Evolutionary conservation across 2,329 filamentous ascomycete species (phyloP).

Genomic region (Nakataea oryzae): DNA sequence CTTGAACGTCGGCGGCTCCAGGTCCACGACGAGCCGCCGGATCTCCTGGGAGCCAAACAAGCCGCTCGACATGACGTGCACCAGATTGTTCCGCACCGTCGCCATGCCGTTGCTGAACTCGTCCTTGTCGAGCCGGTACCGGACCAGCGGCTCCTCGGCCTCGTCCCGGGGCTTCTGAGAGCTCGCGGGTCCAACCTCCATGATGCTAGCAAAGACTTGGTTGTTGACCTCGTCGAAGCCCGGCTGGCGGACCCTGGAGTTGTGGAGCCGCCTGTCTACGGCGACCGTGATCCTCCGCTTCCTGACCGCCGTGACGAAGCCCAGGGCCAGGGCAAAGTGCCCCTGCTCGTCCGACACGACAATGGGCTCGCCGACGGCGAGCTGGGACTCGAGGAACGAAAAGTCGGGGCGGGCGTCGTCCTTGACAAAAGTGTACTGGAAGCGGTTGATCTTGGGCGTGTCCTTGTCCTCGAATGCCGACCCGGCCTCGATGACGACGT

Average conservation of each 20-base stretch:
- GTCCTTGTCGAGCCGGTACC: slow-evolving; percentile 89
- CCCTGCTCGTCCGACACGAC: slow-evolving; percentile 95
- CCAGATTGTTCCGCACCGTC: slow-evolving; percentile 82
- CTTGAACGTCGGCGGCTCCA: slow-evolving; percentile 65
- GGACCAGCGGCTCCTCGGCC: slow-evolving; percentile 37
- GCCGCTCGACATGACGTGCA: slow-evolving; percentile 80
- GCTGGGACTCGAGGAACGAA: slow-evolving; percentile 85
- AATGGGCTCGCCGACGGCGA: slow-evolving; percentile 78
- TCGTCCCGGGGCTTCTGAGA: slow-evolving; percentile 40
- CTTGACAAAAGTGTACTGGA: slow-evolving; percentile 76
- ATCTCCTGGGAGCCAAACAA: slow-evolving; percentile 62
- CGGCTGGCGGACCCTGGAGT: slow-evolving; percentile 63
- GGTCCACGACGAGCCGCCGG: slow-evolving; percentile 71
- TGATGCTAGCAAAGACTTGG: slow-evolving; percentile 83
- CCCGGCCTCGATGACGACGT: slow-evolving; percentile 73
- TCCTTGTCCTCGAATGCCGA: slow-evolving; percentile 60
- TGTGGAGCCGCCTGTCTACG: slow-evolving; percentile 83
- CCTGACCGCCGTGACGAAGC: slow-evolving; percentile 72
- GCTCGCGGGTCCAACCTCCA: slow-evolving; percentile 63
- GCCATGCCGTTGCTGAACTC: slow-evolving; percentile 99
- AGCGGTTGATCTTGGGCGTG: slow-evolving; percentile 81
- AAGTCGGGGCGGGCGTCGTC: slow-evolving; percentile 47
- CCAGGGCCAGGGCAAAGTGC: slow-evolving; percentile 89
- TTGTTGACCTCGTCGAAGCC: slow-evolving; percentile 70
- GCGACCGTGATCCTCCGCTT: slow-evolving; percentile 73